Percentiles rank a stretch among this genome's conserved stretches.
Evolutionary conservation across 2,329 filamentous ascomycete species (phyloP).

Genomic region (Fusarium protoensiforme): DNA sequence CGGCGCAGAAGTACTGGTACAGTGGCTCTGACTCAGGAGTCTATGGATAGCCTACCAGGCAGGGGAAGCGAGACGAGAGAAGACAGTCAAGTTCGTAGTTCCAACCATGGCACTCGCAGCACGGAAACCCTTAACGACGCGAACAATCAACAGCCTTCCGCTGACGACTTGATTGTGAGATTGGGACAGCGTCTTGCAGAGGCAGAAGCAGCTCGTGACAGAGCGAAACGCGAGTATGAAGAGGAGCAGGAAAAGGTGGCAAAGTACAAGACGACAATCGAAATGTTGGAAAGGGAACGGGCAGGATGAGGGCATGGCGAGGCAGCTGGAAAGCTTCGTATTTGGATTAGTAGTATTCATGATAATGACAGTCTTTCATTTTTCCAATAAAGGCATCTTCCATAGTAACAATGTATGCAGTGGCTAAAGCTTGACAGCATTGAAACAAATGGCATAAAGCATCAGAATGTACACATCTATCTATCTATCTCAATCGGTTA

Average conservation of each 20-base stretch:
- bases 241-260: background rate
- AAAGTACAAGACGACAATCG: background rate
- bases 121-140: fast-evolving
- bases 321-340: too few relatives aligned
- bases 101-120: background rate
- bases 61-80: background rate
- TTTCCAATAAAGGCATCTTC: too few relatives aligned
- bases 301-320: background rate
- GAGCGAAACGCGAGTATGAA: background rate
- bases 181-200: background rate
- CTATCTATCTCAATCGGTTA: too few relatives aligned
- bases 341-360: background rate
- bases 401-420: too few relatives aligned
- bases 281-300: background rate
- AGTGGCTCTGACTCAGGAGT: fast-evolving
- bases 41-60: background rate
- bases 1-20: fast-evolving
- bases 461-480: too few relatives aligned
- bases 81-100: background rate
- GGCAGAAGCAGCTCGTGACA: background rate
- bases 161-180: background rate
- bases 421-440: too few relatives aligned
- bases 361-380: too few relatives aligned
- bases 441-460: too few relatives aligned
- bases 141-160: background rate